A percentile compares a stretch with the other conserved stretches of the same genome.
phyloP scores from a whole-genome alignment of 176 grass and related monocot species.

The Stipa capillata region DNA sequence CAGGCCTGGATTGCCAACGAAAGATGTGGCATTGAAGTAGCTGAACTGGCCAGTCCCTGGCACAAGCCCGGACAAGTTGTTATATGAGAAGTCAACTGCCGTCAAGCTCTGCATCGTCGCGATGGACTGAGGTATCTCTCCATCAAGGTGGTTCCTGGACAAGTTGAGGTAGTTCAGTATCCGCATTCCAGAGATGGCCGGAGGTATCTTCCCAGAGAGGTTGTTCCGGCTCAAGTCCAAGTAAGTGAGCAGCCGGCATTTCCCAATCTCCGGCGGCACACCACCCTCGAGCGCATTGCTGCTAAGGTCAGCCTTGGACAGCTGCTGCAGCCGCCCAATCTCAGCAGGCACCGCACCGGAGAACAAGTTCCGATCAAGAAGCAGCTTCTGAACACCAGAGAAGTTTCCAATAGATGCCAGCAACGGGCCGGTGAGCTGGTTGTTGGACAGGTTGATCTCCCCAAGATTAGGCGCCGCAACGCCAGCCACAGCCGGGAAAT shows the following conservation, averaged over 20 bases:
- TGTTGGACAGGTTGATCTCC: constrained; percentile 84
- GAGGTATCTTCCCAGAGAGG: constrained; percentile 62
- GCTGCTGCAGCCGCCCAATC: constrained; percentile 76
- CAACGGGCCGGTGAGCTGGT: constrained; percentile 57
- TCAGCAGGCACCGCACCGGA: constrained; percentile 54
- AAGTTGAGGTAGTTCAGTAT: constrained; percentile 97
- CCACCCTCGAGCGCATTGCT: constrained; percentile 68
- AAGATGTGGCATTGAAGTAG: constrained; percentile 98
- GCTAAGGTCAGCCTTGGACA: constrained; percentile 86
- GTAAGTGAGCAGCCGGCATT: constrained; percentile 82
- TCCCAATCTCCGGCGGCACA: constrained; percentile 65
- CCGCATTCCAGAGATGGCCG: constrained; percentile 73
- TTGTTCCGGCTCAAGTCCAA: constrained; percentile 79
- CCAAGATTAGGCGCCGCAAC: constrained; percentile 50
- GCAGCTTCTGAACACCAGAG: constrained; percentile 85
- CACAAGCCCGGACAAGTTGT: constrained; percentile 65
- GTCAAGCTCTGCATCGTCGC: constrained; percentile 90
- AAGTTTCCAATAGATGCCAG: constrained; percentile 76
- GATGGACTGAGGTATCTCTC: constrained; percentile 65
- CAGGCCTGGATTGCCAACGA: constrained; percentile 70
- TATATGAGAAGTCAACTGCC: constrained; percentile 60
- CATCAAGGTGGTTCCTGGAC: constrained; percentile 85
- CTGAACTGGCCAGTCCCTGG: constrained; percentile 96
- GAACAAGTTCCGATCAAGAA: constrained; percentile 80
- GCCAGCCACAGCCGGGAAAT: constrained; percentile 45